Conservation (phyloP, 257 asterid genomes). For the Marsdenia floribunda region DNA sequence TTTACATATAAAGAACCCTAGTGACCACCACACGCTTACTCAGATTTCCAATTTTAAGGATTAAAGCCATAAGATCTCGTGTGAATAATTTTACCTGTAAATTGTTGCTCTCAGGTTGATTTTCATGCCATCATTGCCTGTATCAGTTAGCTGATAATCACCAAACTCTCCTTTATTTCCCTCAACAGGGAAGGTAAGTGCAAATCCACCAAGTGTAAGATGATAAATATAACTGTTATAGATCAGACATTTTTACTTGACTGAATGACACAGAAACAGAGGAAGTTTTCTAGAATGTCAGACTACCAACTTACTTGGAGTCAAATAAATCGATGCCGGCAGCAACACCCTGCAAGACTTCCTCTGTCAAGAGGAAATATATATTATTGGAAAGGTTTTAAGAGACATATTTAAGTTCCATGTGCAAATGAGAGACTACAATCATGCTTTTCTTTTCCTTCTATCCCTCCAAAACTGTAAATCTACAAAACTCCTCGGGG, state of each 20-base stretch:
- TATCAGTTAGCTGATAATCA: conserved; percentile 35
- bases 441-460: background rate
- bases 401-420: background rate
- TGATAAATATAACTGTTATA: conserved; percentile 68
- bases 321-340: conserved; percentile 91
- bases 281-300: conserved; percentile 3
- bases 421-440: background rate
- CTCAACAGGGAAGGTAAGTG: conserved; percentile 57
- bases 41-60: background rate
- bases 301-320: conserved; percentile 55
- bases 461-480: background rate
- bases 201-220: conserved; percentile 86
- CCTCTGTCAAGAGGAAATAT: conserved; percentile 52
- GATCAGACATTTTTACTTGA: background rate
- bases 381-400: background rate
- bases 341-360: conserved; percentile 92
- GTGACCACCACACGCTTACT: background rate
- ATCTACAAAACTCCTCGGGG: background rate
- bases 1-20: background rate
- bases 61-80: background rate
- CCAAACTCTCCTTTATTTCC: conserved; percentile 25
- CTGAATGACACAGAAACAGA: background rate
- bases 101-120: conserved; percentile 82
- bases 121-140: conserved; percentile 54
- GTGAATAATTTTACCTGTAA: conserved; percentile 48